Base-by-base conservation (phyloP, 768 basidiomycete species). In the Rhodosporidiobolus odoratus region DNA sequence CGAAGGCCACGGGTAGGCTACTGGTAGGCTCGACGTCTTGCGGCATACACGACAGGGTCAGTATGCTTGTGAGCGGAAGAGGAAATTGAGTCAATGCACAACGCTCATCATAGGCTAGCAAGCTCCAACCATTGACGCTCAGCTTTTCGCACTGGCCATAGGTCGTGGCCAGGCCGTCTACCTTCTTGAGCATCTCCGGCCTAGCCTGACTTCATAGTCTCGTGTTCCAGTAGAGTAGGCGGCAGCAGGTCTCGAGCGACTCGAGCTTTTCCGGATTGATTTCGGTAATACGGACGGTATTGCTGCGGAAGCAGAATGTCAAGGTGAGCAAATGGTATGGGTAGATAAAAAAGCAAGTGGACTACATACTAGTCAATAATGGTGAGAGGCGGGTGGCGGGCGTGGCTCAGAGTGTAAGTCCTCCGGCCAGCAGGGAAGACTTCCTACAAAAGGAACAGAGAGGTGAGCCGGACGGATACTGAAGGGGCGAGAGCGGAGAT, bases 321-420 rank as follows among this genome's bases (percentile, higher is more conserved):
- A 9, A 13, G 3, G 13, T 12, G 21, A 48, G 32, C n/a, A n/a
- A n/a, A n/a, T n/a, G n/a, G 25, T 27, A 16, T 12, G 17, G 3
- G 17, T 21, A 15, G 32, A 50, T n/a, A 30, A 4, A 16, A 37
- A n/a, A 34, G 9, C 23, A 30, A 38, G 7, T 50, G 30, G 45
- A 61, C 7, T 17, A 38, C 61, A 25, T 16, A 62, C 61, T 59
- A 58, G 12, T 58, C 48, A 48, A 66, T 59, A 30, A 59, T 58
- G 38, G 7, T 15, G 27, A 66, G 38, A 2, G 65, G 58, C 34
- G 65, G 65, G 32, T 66, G 58, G 30, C 65, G 57, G 9, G 65
- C 65, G 40, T 66, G 65, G n/a, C 47, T 50, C 23, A 66, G 65
- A 21, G 43, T 57, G 50, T 58, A 66, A 3, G 65, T 66, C 37